These are phyloP conservation scores for Boletus fagicola DNA, from an alignment of 768 basidiomycete genomes.

Conservation along the genomic window DNA sequence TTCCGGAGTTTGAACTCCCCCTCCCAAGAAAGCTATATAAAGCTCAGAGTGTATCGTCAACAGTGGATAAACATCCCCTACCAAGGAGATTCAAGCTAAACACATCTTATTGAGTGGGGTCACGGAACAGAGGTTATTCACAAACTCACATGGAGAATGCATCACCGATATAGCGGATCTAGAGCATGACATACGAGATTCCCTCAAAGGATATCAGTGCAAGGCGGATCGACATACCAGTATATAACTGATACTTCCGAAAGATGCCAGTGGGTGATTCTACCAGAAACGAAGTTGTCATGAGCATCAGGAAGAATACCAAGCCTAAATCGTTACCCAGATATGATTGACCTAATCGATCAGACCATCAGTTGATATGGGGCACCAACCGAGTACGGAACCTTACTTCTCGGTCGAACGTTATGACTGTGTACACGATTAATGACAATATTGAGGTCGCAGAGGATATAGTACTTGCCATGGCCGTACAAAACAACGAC, in stretches of 20 bases:
- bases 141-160: conserved; percentile 17
- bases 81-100: conserved; percentile 16
- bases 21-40: conserved; percentile 14
- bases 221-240: conserved; percentile 15
- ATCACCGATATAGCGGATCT: conserved; percentile 29
- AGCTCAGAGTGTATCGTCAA: too few species aligned
- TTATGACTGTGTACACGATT: conserved; percentile 9
- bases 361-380: not conserved
- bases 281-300: not conserved
- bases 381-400: not conserved
- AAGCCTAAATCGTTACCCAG: conserved; percentile 12
- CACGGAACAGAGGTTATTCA: not conserved
- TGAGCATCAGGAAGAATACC: not conserved
- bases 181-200: not conserved
- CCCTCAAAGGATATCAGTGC: too few species aligned
- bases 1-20: not conserved
- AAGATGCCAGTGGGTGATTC: conserved; percentile 5
- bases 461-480: conserved; percentile 3
- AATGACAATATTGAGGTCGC: not conserved
- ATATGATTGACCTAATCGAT: conserved; percentile 17
- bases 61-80: not conserved
- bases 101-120: not conserved
- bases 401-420: conserved; percentile 16
- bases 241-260: conserved; percentile 20
- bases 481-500: conserved; percentile 22